These are phyloP conservation scores for Botrytis porri DNA, from an alignment of 2,329 filamentous ascomycete genomes.

Conservation along the genomic window DNA sequence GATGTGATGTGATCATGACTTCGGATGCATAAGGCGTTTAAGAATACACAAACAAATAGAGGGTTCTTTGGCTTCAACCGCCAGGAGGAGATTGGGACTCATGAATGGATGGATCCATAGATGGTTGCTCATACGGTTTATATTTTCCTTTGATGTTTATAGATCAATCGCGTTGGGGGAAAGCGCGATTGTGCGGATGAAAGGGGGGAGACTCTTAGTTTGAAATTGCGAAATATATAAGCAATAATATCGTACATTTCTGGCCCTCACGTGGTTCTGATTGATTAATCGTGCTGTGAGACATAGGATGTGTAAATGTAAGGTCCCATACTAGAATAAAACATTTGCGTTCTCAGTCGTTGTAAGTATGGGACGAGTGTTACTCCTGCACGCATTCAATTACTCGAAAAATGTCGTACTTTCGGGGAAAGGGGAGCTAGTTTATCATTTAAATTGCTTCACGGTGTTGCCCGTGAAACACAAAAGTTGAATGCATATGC, in stretches of 20 bases:
- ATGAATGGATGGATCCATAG: background rate
- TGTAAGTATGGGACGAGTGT: background rate
- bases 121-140: background rate
- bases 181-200: background rate
- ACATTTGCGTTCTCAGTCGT: too few species aligned
- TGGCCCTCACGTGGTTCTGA: background rate
- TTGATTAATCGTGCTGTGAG: background rate
- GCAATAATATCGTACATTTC: background rate
- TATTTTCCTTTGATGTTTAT: background rate
- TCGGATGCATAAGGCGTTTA: conserved; percentile 13
- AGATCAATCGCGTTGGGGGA: background rate
- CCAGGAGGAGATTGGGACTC: background rate
- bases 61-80: conserved; percentile 16
- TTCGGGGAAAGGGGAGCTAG: background rate
- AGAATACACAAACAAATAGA: conserved; percentile 11
- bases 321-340: background rate
- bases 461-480: background rate
- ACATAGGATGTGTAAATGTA: background rate
- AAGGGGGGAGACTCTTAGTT: background rate
- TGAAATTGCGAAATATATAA: background rate
- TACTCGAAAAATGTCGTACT: background rate
- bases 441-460: background rate
- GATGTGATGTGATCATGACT: conserved; percentile 7
- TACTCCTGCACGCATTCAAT: background rate
- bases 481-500: background rate